Percentiles rank a stretch among this genome's conserved stretches.
phyloP scores from a whole-genome alignment of 192 early-diverging fungal species.

The Podila verticillata region DNA sequence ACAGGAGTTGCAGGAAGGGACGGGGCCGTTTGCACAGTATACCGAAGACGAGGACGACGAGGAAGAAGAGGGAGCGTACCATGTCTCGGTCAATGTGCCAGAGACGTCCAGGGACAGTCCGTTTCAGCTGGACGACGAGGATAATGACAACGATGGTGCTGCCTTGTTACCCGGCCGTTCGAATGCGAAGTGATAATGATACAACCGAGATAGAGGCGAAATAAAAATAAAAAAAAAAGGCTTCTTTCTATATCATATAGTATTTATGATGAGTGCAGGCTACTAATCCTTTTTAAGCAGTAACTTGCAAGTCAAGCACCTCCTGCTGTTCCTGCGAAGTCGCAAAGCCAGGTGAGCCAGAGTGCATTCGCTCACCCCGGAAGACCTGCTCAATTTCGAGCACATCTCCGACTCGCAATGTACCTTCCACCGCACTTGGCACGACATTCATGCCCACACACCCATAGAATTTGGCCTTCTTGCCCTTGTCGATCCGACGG shows the following conservation, averaged over 20 bases:
- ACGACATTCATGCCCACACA: constrained; percentile 59
- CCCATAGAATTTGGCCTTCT: constrained; percentile 51
- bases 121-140: constrained; percentile 23
- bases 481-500: constrained; percentile 59
- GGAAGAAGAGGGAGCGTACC: not conserved
- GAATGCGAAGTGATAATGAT: too few relatives aligned
- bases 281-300: too few relatives aligned
- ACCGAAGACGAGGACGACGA: not conserved
- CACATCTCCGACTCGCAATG: constrained; percentile 39
- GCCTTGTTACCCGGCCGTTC: too few relatives aligned
- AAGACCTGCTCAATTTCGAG: constrained; percentile 41
- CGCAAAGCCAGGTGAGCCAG: constrained; percentile 19
- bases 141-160: not conserved
- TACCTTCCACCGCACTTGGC: constrained; percentile 27
- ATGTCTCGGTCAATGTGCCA: not conserved
- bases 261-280: too few relatives aligned
- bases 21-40: not conserved
- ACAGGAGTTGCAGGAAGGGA: not conserved
- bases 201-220: too few relatives aligned
- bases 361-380: constrained; percentile 31
- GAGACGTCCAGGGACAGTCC: constrained; percentile 1
- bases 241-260: too few relatives aligned
- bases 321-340: constrained; percentile 12
- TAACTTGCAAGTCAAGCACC: too few relatives aligned
- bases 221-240: too few relatives aligned